Base-by-base conservation (phyloP, 2,329 filamentous ascomycete genomes). In the Sordariomycetes sp. region DNA sequence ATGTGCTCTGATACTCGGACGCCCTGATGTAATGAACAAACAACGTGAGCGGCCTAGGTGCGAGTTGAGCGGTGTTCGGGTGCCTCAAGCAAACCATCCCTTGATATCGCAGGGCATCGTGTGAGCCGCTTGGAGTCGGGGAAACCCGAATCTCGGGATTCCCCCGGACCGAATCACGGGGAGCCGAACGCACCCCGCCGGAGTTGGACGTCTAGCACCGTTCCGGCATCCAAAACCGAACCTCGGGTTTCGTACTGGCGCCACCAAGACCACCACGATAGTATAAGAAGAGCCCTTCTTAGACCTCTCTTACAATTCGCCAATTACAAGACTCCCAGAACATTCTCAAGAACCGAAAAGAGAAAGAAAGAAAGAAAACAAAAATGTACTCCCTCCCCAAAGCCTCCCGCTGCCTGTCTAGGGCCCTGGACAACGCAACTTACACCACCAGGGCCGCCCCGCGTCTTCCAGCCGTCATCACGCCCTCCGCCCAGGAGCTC, bases 401-500 rank as follows among this genome's bases (percentile, higher is more conserved):
- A 18, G 14, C 40, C 14, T n/a, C 40, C 16, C 40, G 40, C 40
- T 46, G 3, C 7, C 6, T 46, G 6, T n/a, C 40, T 14, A n/a
- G 18, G 40, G 40, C 40, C 40, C 40, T 46, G 3, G 40, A 4
- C 8, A 46, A 14, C 18, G n/a, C 16, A n/a, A n/a, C 50, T 0
- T 61, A 67, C 16, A 54, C 62, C 4, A 61, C 67, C 1, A 66
- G 65, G 24, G 28, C 50, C n/a, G 20, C 50, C 28, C 50, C 20
- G 43, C 16, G 28, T 22, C 22, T 52, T n/a, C 63, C 63, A 5
- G 62, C 53, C 25, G 55, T 69, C 11, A 61, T 74, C 52, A 62
- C 54, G 6, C 74, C 75, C 46, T 77, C 77, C 16, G n/a, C 62
- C 1, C 51, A 61, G 3, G 79, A 83, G 61, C 59, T 76, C 12